Evolutionary conservation across 192 early-diverging fungal species (phyloP).

Genomic region (Umbelopsis sp.): DNA sequence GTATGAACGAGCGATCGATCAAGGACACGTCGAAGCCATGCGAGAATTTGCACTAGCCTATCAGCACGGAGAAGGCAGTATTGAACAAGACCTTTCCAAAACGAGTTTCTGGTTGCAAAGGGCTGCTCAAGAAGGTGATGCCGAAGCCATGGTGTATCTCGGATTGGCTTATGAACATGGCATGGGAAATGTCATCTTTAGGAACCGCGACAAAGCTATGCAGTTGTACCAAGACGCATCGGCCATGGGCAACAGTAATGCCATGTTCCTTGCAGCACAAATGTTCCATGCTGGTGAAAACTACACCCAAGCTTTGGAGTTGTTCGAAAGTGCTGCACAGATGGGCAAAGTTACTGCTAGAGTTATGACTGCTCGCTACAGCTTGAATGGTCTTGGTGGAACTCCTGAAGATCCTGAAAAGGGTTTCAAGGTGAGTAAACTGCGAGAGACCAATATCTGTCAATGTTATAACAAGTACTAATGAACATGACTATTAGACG

Average conservation of each 20-base stretch:
- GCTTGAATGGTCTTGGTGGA: constrained; percentile 18
- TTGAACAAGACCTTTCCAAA: constrained; percentile 6
- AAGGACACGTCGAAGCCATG: constrained; percentile 30
- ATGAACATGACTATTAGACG: constrained; percentile 14
- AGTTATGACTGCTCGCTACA: constrained; percentile 26
- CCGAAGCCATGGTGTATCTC: constrained; percentile 28
- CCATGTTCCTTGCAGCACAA: constrained; percentile 24
- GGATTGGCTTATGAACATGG: constrained; percentile 28
- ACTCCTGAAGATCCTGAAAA: not conserved
- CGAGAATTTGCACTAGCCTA: constrained; percentile 15
- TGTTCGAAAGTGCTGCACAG: constrained; percentile 12
- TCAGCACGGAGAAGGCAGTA: constrained; percentile 16
- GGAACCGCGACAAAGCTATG: constrained; percentile 20
- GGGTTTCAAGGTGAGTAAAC: constrained; percentile 19
- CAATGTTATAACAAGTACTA: too few species aligned
- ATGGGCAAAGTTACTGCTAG: constrained; percentile 8
- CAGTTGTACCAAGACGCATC: constrained; percentile 22
- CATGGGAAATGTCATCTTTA: constrained; percentile 10
- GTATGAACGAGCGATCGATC: constrained; percentile 25
- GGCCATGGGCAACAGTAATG: constrained; percentile 10
- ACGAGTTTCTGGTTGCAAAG: constrained; percentile 19
- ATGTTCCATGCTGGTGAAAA: constrained; percentile 20
- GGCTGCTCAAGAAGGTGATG: constrained; percentile 27
- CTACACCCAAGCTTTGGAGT: constrained; percentile 20
- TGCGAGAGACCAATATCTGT: not conserved